These are phyloP conservation scores for Pharnaceum exiguum DNA, from an alignment of 148 eudicot species.

Conservation along the genomic window DNA sequence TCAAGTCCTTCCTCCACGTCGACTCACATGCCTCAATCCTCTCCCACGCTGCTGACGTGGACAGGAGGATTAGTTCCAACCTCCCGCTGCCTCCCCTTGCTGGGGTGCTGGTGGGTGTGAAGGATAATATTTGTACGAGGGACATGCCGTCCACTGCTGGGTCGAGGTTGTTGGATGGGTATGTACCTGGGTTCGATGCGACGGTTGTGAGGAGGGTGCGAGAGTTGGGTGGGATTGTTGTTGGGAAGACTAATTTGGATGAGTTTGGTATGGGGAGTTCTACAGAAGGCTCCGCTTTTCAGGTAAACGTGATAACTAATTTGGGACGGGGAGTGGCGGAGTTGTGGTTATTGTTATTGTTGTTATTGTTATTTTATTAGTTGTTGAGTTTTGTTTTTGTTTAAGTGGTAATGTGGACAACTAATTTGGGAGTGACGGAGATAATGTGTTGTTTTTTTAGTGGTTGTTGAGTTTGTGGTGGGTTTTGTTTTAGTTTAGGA, in stretches of 20 bases:
- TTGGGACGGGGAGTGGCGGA: no score
- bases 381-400: no score
- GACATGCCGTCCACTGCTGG: slow-evolving; percentile 90
- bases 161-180: slow-evolving; percentile 65
- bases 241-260: slow-evolving; percentile 98
- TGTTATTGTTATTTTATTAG: no score
- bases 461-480: no score
- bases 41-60: slow-evolving; percentile 48
- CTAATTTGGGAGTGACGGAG: no score
- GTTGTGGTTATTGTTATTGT: no score
- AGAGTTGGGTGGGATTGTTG: slow-evolving; percentile 76
- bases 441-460: no score
- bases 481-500: no score
- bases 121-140: slow-evolving; percentile 83
- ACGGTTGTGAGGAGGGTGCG: slow-evolving; percentile 71
- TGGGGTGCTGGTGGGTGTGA: slow-evolving; percentile 79
- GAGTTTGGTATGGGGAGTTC: slow-evolving; percentile 99
- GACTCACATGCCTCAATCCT: slow-evolving; percentile 40
- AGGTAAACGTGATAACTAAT: no score
- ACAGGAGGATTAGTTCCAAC: slow-evolving; percentile 41
- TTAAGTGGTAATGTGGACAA: no score
- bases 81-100: slow-evolving; percentile 71
- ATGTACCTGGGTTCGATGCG: slow-evolving; percentile 78
- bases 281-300: slow-evolving; percentile 88
- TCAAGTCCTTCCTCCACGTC: slow-evolving; percentile 64